These are phyloP conservation scores for Neurospora tetrasperma DNA, from an alignment of 495 filamentous ascomycete species.

Conservation along the genomic window DNA sequence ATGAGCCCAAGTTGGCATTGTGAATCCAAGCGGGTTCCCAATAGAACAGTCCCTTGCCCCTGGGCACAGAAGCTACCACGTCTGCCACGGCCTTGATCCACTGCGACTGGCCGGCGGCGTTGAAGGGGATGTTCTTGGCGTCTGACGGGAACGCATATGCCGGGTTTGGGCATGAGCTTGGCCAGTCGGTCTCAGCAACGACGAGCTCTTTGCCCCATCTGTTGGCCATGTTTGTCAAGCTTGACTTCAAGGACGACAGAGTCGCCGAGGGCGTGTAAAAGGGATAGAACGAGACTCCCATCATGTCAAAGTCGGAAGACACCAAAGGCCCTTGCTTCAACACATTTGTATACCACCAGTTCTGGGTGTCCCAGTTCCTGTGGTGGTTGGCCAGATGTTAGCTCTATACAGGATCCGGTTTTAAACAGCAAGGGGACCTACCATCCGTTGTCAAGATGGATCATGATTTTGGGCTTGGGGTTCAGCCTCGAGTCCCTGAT, in stretches of 20 bases:
- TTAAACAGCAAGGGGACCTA: not conserved
- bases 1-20: constrained; percentile 49
- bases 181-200: constrained; percentile 62
- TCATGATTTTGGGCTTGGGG: constrained; percentile 52
- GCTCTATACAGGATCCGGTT: not conserved
- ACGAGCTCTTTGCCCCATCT: constrained; percentile 50
- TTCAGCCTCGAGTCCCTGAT: constrained; percentile 50
- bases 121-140: constrained; percentile 46
- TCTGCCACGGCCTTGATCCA: constrained; percentile 46
- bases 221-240: constrained; percentile 47
- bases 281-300: constrained; percentile 63
- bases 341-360: constrained; percentile 51
- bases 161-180: constrained; percentile 46
- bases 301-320: constrained; percentile 53
- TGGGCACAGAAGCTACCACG: constrained; percentile 40
- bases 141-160: constrained; percentile 48
- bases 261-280: constrained; percentile 50
- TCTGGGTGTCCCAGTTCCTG: constrained; percentile 50
- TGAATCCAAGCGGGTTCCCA: constrained; percentile 65
- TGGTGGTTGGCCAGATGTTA: not conserved
- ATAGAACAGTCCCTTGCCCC: constrained; percentile 52
- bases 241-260: constrained; percentile 42
- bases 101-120: constrained; percentile 46
- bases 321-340: constrained; percentile 41
- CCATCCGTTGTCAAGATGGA: constrained; percentile 63